Evolutionary conservation across 2,329 filamentous ascomycete species (phyloP).

Genomic region (Iodosphaeria phyllophila): DNA sequence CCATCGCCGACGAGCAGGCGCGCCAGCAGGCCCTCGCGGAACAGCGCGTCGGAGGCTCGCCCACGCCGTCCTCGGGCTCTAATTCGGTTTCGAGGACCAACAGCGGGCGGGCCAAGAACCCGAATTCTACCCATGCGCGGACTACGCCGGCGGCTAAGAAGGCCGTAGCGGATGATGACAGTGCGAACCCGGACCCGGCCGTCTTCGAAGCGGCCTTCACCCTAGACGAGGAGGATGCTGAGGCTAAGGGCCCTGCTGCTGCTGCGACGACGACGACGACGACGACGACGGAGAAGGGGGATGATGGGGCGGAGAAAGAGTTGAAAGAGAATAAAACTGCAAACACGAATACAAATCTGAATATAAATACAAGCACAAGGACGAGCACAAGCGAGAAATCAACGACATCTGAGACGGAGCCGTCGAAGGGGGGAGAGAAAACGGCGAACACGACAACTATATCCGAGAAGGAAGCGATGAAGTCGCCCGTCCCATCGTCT

Average conservation of each 20-base stretch:
- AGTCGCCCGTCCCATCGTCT: too few species aligned
- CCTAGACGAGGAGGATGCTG: conserved; percentile 75
- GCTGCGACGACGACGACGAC: too few species aligned
- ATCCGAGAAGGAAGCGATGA: conserved; percentile 6
- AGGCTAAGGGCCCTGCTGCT: conserved; percentile 38
- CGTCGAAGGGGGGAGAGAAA: conserved; percentile 1
- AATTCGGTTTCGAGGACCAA: conserved; percentile 22
- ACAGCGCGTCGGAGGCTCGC: conserved; percentile 23
- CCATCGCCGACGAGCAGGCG: conserved; percentile 82
- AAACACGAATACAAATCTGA: too few species aligned
- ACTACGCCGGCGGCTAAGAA: too few species aligned
- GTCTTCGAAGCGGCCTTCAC: conserved; percentile 78
- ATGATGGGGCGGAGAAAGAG: conserved; percentile 15
- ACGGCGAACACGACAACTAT: conserved; percentile 2
- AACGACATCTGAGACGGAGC: conserved; percentile 4
- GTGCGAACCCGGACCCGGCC: conserved; percentile 56
- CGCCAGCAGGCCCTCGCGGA: conserved; percentile 41
- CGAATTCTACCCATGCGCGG: conserved; percentile 21
- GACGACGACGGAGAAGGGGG: conserved; percentile 27
- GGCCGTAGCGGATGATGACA: conserved; percentile 17
- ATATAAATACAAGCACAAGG: conserved; percentile 4
- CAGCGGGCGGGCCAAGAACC: conserved; percentile 21
- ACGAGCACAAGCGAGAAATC: conserved; percentile 5
- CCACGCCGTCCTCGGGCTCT: conserved; percentile 23
- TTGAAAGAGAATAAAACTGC: conserved; percentile 8